These are phyloP conservation scores for Monilinia fructigena DNA, from an alignment of 2,329 filamentous ascomycete genomes.

Conservation along the genomic window DNA sequence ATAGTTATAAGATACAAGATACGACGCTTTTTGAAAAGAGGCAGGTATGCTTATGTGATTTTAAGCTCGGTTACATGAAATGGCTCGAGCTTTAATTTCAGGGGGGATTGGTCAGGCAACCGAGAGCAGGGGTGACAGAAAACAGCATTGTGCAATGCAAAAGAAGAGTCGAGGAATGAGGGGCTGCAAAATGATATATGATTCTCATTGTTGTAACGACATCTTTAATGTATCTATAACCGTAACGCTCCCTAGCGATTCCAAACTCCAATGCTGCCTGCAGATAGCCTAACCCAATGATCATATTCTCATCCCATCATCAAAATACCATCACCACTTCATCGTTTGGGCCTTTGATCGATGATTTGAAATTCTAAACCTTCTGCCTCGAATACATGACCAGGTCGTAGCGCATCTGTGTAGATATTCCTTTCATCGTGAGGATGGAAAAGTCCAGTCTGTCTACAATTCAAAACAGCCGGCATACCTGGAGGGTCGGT, in stretches of 20 bases:
- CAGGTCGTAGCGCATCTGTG: constrained; percentile 48
- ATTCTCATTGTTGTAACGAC: not conserved
- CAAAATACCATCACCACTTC: not conserved
- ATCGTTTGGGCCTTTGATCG: constrained; percentile 51
- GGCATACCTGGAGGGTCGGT: constrained; percentile 90
- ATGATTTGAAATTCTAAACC: constrained; percentile 62
- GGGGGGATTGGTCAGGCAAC: not conserved
- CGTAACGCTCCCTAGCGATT: not conserved
- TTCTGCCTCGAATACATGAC: constrained; percentile 58
- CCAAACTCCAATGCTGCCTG: not conserved
- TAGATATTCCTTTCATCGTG: constrained; percentile 48
- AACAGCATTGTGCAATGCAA: not conserved
- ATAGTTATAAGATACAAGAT: too few species aligned
- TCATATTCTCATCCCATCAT: not conserved
- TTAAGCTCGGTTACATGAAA: not conserved
- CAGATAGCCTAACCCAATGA: not conserved
- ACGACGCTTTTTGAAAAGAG: not conserved
- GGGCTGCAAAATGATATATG: not conserved
- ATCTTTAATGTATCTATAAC: constrained; percentile 2
- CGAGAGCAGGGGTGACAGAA: not conserved
- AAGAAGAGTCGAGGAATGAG: not conserved
- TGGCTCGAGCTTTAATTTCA: not conserved
- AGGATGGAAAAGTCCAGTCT: constrained; percentile 81
- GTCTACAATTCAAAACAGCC: constrained; percentile 75
- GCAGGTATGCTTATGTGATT: not conserved